These are phyloP conservation scores for Aspergillaceae sp. DNA, from an alignment of 2,329 filamentous ascomycete genomes.

Conservation along the genomic window DNA sequence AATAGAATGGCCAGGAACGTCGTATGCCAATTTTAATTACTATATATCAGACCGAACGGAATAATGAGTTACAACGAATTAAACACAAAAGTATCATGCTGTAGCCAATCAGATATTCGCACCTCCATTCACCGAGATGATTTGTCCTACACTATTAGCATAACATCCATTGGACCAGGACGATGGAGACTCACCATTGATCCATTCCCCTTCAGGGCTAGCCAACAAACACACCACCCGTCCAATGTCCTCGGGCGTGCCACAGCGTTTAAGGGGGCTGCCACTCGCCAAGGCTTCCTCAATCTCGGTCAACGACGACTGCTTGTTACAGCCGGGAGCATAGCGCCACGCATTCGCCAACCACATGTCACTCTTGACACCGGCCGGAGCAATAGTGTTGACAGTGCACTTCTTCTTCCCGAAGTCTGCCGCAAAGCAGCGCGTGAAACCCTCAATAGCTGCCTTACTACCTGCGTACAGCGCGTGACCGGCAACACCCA, in stretches of 20 bases:
- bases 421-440: constrained; percentile 63
- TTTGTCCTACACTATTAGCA: constrained; percentile 6
- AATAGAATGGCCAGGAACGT: too few species aligned
- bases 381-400: constrained; percentile 16
- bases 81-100: not conserved
- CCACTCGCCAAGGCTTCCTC: constrained; percentile 48
- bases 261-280: constrained; percentile 53
- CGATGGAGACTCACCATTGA: constrained; percentile 46
- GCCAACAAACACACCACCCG: constrained; percentile 49
- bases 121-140: constrained; percentile 9
- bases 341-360: constrained; percentile 60
- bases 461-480: constrained; percentile 70
- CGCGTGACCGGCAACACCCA: constrained; percentile 61
- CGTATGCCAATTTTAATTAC: too few species aligned
- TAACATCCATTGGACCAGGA: not conserved
- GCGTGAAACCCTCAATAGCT: constrained; percentile 67
- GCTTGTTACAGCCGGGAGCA: constrained; percentile 42
- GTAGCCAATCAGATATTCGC: constrained; percentile 4
- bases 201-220: constrained; percentile 54
- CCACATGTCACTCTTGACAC: constrained; percentile 56
- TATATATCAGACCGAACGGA: too few species aligned
- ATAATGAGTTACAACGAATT: not conserved
- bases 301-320: constrained; percentile 42
- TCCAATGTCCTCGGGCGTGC: constrained; percentile 51
- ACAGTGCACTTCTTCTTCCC: constrained; percentile 47